Percentiles rank a stretch among this genome's conserved stretches.
These are phyloP conservation scores for Phytophthora colocasiae DNA, from an alignment of 352 stramenopile genomes.

Conservation along the genomic window DNA sequence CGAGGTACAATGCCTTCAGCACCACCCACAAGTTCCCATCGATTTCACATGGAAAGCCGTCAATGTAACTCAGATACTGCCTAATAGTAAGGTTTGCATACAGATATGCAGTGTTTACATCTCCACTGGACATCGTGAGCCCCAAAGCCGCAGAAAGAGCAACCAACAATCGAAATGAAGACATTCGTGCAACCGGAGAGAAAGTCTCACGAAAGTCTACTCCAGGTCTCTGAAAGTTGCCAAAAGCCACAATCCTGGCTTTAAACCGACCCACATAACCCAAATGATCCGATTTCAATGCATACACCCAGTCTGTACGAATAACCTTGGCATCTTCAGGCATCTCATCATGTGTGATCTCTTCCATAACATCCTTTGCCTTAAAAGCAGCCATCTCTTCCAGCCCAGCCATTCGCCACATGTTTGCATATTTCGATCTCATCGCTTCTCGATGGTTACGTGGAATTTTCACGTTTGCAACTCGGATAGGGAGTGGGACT, in stretches of 20 bases:
- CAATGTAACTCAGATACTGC: neutral
- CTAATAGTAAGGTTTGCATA: neutral
- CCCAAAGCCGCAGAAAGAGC: neutral
- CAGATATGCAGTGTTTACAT: slow-evolving; percentile 13
- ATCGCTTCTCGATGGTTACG: neutral
- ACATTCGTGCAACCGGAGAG: slow-evolving; percentile 11
- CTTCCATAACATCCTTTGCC: neutral
- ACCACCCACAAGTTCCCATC: no score
- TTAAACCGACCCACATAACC: slow-evolving; percentile 11
- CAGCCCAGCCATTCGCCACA: neutral
- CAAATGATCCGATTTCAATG: slow-evolving; percentile 4
- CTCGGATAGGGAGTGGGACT: neutral
- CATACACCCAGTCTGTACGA: slow-evolving; percentile 7
- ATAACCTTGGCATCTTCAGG: slow-evolving; percentile 6
- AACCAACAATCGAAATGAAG: slow-evolving; percentile 12
- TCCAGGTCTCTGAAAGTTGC: slow-evolving; percentile 1
- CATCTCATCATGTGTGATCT: neutral
- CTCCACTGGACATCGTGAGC: neutral
- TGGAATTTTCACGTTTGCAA: neutral
- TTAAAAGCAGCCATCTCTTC: slow-evolving; percentile 13
- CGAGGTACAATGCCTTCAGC: no score
- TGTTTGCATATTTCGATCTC: neutral
- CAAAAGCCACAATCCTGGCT: slow-evolving; percentile 11
- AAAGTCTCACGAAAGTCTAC: slow-evolving; percentile 11
- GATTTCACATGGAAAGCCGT: no score